These are phyloP conservation scores for Acorus gramineus DNA, from an alignment of 106 monocot species.

Conservation along the genomic window DNA sequence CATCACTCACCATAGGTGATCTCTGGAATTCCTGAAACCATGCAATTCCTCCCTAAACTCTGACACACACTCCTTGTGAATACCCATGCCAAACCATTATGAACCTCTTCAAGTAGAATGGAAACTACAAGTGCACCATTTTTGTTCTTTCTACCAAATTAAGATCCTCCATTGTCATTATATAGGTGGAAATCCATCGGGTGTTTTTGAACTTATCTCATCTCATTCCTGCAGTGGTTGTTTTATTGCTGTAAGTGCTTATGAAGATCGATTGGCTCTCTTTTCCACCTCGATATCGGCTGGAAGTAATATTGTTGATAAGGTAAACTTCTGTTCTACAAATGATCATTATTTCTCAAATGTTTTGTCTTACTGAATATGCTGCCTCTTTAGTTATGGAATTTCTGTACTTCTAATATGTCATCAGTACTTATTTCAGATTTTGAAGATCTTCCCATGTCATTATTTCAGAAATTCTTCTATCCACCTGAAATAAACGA, in stretches of 20 bases:
- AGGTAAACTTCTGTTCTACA: conserved; percentile 33
- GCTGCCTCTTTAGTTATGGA: too few species aligned
- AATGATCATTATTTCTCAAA: neutral
- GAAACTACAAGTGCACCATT: too few species aligned
- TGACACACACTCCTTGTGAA: too few species aligned
- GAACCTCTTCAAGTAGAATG: too few species aligned
- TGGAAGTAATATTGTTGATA: conserved; percentile 34
- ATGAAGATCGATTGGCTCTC: conserved; percentile 60
- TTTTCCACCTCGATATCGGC: conserved; percentile 45
- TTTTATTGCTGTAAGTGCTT: conserved; percentile 89
- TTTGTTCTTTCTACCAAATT: too few species aligned
- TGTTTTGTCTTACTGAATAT: neutral
- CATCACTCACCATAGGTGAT: too few species aligned
- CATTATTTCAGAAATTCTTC: conserved; percentile 84
- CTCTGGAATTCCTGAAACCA: too few species aligned
- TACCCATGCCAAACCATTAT: too few species aligned
- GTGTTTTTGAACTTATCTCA: too few species aligned
- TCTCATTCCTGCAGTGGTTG: conserved; percentile 34
- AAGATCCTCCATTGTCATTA: too few species aligned
- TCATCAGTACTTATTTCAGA: conserved; percentile 51
- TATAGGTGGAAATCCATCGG: too few species aligned
- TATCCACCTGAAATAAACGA: conserved; percentile 71
- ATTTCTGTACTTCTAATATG: conserved; percentile 21
- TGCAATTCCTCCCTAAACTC: too few species aligned
- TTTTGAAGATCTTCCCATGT: conserved; percentile 67